Evolutionary conservation across 2,329 filamentous ascomycete genomes (phyloP).

Genomic region (Parastagonospora avenae): DNA sequence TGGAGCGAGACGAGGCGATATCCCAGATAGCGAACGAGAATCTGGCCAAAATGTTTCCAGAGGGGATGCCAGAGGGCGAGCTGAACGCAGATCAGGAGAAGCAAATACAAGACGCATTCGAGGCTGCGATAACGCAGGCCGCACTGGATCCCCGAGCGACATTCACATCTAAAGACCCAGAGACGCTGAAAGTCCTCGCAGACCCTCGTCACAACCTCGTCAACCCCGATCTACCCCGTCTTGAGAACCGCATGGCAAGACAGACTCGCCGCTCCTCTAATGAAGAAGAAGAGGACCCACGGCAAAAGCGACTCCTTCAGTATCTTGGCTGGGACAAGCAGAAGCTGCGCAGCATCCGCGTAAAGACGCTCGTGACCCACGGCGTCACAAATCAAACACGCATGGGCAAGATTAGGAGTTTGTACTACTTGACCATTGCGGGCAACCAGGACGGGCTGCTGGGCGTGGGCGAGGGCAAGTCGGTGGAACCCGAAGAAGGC

Average conservation of each 20-base stretch:
- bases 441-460: constrained; percentile 86
- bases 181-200: constrained; percentile 54
- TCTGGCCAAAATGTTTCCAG: constrained; percentile 43
- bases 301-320: constrained; percentile 59
- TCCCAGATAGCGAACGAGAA: constrained; percentile 39
- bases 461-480: constrained; percentile 90
- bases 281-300: constrained; percentile 52
- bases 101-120: constrained; percentile 32
- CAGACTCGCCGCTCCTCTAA: constrained; percentile 36
- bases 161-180: constrained; percentile 57
- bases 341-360: constrained; percentile 59
- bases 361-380: constrained; percentile 76
- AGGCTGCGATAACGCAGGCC: constrained; percentile 41
- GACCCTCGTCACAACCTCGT: constrained; percentile 53
- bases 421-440: constrained; percentile 78
- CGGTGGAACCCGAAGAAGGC: constrained; percentile 72
- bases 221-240: constrained; percentile 58
- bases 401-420: constrained; percentile 85
- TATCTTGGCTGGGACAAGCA: constrained; percentile 60
- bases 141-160: constrained; percentile 49
- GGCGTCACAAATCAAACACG: constrained; percentile 90
- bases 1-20: constrained; percentile 40
- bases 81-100: constrained; percentile 19
- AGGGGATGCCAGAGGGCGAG: constrained; percentile 41
- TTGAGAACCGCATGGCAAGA: constrained; percentile 45